A percentile compares a stretch with the other conserved stretches of the same genome.
Conservation (phyloP, 352 stramenopile genomes). For the Pseudoperonospora humuli region DNA sequence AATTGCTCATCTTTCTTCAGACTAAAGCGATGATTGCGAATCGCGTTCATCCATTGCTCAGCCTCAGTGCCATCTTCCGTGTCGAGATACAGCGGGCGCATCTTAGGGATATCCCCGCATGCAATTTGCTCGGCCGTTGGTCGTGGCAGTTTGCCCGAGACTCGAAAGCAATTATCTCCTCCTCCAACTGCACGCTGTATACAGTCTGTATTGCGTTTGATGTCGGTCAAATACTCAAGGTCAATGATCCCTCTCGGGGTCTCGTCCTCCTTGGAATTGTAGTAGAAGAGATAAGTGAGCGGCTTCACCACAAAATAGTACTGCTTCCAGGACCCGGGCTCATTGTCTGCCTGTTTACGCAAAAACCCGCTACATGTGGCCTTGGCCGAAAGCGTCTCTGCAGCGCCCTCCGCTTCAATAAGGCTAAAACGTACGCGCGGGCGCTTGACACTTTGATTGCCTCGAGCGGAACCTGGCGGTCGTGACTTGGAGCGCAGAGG, state of each 20-base stretch:
- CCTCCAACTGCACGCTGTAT: slow-evolving; percentile 61
- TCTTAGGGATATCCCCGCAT: slow-evolving; percentile 27
- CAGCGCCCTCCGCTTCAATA: slow-evolving; percentile 35
- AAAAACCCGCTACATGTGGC: slow-evolving; percentile 56
- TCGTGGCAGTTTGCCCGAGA: slow-evolving; percentile 52
- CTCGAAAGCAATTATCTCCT: slow-evolving; percentile 57
- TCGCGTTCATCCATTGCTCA: slow-evolving; percentile 59
- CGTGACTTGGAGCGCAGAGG: slow-evolving; percentile 18
- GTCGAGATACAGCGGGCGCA: slow-evolving; percentile 67
- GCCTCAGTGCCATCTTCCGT: slow-evolving; percentile 40
- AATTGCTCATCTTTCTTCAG: slow-evolving; percentile 40
- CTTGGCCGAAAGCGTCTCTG: slow-evolving; percentile 32
- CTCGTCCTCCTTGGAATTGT: slow-evolving; percentile 54
- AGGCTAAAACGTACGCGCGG: slow-evolving; percentile 49
- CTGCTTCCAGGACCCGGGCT: slow-evolving; percentile 63
- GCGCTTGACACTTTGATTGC: slow-evolving; percentile 26
- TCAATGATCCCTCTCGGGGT: slow-evolving; percentile 69
- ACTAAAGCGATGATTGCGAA: slow-evolving; percentile 60
- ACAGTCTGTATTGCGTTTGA: slow-evolving; percentile 70
- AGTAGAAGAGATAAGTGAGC: slow-evolving; percentile 79
- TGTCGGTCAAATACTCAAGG: slow-evolving; percentile 66
- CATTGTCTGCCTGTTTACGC: slow-evolving; percentile 73
- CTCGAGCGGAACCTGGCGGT: slow-evolving; percentile 6
- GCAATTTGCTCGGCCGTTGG: slow-evolving; percentile 31
- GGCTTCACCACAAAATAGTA: slow-evolving; percentile 80